Conservation (phyloP, 345 rosid species). For the Moricandia arvensis region DNA sequence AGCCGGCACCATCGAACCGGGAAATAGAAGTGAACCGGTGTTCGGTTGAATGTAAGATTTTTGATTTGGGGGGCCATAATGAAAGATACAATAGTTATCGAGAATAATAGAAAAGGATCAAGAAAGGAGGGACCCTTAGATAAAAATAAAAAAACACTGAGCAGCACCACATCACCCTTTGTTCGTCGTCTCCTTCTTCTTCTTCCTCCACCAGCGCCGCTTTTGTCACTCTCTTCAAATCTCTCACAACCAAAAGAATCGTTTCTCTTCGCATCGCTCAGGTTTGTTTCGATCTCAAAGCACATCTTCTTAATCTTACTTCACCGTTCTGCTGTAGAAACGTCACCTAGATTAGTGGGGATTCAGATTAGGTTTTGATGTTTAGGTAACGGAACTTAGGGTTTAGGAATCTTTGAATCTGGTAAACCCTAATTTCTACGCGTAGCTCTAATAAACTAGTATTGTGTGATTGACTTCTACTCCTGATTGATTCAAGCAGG, state of each 20-base stretch:
- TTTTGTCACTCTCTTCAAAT: conserved; percentile 13
- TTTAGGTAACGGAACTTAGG: conserved; percentile 11
- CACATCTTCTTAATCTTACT: background rate
- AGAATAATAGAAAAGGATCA: conserved; percentile 3
- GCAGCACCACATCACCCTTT: background rate
- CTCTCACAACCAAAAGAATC: background rate
- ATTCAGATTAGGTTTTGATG: background rate
- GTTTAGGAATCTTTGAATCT: conserved; percentile 1
- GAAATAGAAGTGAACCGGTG: background rate
- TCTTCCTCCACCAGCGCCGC: conserved; percentile 28
- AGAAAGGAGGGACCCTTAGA: conserved; percentile 6
- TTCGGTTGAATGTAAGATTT: background rate
- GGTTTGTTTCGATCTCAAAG: conserved; percentile 29
- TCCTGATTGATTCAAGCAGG: conserved; percentile 24
- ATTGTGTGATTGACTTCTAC: background rate
- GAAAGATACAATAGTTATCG: background rate
- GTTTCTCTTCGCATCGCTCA: conserved; percentile 2
- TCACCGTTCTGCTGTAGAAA: background rate
- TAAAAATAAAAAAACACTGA: conserved; percentile 8
- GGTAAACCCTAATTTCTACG: background rate
- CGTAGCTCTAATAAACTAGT: background rate
- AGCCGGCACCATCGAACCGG: background rate
- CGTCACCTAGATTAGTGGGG: background rate
- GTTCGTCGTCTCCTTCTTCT: background rate
- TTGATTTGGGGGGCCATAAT: background rate